Evolutionary conservation across 1,284 basidiomycete genomes (phyloP).

Genomic region (Ganoderma multipileum): DNA sequence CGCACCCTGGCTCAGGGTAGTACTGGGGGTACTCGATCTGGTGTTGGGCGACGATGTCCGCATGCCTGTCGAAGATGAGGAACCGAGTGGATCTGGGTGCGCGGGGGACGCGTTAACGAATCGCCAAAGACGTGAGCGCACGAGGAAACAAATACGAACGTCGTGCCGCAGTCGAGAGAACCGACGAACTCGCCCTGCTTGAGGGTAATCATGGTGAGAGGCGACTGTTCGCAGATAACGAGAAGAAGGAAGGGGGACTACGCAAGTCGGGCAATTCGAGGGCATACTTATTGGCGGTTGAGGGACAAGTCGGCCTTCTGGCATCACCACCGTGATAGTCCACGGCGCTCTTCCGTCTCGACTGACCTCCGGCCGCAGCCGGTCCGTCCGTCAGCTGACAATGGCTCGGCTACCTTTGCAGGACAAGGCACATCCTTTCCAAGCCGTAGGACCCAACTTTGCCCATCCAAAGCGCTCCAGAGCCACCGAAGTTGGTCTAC

Average conservation of each 20-base stretch:
- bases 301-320: slow-evolving; percentile 1
- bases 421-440: background rate
- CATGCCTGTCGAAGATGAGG: slow-evolving; percentile 91
- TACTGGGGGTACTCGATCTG: slow-evolving; percentile 94
- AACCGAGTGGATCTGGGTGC: slow-evolving; percentile 85
- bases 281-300: slow-evolving; percentile 21
- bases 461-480: background rate
- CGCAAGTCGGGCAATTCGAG: background rate
- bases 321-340: slow-evolving; percentile 12
- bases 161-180: slow-evolving; percentile 92
- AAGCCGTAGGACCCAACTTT: background rate
- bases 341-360: background rate
- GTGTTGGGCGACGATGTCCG: slow-evolving; percentile 86
- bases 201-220: slow-evolving; percentile 44
- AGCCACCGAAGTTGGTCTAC: background rate
- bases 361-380: slow-evolving; percentile 11
- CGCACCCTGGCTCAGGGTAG: slow-evolving; percentile 86
- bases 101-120: slow-evolving; percentile 7
- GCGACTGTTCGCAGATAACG: background rate
- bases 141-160: slow-evolving; percentile 58
- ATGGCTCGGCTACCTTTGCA: background rate
- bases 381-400: slow-evolving; percentile 28
- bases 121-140: background rate
- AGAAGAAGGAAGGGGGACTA: slow-evolving; percentile 5
- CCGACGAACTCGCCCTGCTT: slow-evolving; percentile 84